Evolutionary conservation across 2,329 filamentous ascomycete species (phyloP), one percentile per base, ranked within the genome.

Genomic region (Sporothrix brunneoviolacea): DNA sequence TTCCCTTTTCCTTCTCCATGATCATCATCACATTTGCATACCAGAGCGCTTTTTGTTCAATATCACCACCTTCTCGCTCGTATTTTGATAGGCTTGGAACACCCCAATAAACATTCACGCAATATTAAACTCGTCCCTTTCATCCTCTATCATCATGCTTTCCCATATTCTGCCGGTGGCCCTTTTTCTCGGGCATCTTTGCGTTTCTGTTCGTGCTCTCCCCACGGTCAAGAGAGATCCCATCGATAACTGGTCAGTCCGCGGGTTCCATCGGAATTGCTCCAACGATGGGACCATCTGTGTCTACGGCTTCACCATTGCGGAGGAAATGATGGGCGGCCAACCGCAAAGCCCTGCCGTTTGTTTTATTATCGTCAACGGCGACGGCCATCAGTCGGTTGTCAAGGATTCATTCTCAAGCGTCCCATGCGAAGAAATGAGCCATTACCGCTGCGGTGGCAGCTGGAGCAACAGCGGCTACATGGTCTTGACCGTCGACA

Each of bases 401-500:
- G 21, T 39, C 38, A 38, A 50, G 33, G 51, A 18, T 2, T 42
- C 52, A 4, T 57, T 58, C 35, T 30, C 44, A 6, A 22, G 55
- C n/a, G 37, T 55, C 3, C 50, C 52, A 3, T 58, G 58, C 18
- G 54, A 52, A 2, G 46, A 53, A 1, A 36, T 45, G 4, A 16
- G 48, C 28, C 35, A 52, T 3, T 60, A 59, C 50, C 41, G 18
- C 21, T 38, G 58, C 37, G 57, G 54, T 33, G 58, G 55, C 32
- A 57, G 53, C 16, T 62, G 55, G 53, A 52, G 57, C 41, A 21
- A 38, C 27, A 38, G 44, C 27, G 54, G 55, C 5, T 60, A 58
- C 48, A 50, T 59, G 48, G 55, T 58, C 9, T 32, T 63, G 2
- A 57, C 58, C 2, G 24, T 58, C 7, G 58, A 58, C 27, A 57